Base-by-base conservation (phyloP, 768 basidiomycete species). In the Leccinum subtestaceum region DNA sequence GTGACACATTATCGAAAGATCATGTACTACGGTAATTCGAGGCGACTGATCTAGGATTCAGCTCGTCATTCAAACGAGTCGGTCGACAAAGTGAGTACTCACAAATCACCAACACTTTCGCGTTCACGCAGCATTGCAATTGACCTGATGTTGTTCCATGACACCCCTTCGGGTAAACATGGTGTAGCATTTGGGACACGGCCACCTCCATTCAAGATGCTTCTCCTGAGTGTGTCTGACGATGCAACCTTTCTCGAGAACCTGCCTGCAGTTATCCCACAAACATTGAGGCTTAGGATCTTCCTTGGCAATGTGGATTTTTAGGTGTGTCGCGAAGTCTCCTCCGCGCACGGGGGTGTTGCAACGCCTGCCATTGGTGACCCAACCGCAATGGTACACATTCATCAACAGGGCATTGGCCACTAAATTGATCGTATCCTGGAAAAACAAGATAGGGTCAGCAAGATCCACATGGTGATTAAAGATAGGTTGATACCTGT, bases 131-230 rank as follows among this genome's bases (percentile, higher is more conserved):
- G 21, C 4, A 1, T 7, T 15, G 48, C 70, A 71, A 1, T 4
- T 7, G 8, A 8, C 21, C 21, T 54, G 58, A 19, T 73, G 71
- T 1, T 19, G 0, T 0, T 62, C 54, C 65, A 73, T 55, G 1
- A 57, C 60, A 4, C 61, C 54, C 36, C 60, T 52, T 5, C 70
- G 72, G 0, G 61, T 70, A 56, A 68, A 72, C 1, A 46, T 1
- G 0, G n/a, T 5, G 2, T 2, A 3, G 11, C 70, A 72, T 2
- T 5, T 61, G 0, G 66, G 57, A 29, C 70, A 72, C 0, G 70
- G 62, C 68, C 72, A 70, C 1, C 36, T 43, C 36, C 58, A 63
- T 17, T 29, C 54, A 3, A 73, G 63, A 43, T 72, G 72, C 4
- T 0, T 61, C 15, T 70, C 70, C 27, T 66, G 56, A 2, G 72